Evolutionary conservation across 2,329 filamentous ascomycete genomes (phyloP), one percentile per base, ranked within the genome.

Genomic region (Podosphaera xanthii): DNA sequence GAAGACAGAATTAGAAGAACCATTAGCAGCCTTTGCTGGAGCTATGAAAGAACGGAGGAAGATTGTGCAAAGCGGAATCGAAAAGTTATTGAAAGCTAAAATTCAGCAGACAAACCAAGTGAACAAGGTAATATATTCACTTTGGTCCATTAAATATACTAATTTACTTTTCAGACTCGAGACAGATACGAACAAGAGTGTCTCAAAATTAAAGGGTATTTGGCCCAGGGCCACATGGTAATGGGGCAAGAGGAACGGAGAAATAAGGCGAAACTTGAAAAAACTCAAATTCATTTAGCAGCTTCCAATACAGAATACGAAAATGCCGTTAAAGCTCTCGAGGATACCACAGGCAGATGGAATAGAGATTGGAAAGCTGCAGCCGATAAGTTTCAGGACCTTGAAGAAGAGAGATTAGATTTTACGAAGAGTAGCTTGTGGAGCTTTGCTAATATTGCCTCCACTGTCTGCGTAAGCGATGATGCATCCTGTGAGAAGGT

Each of bases 191-290:
- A 98, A 72, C 91, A 98, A 71, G 94, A 98, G 66, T 97, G 91
- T 69, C 77, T 98, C 52, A 92, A 95, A 70, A 97, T 98, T 71
- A 98, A 98, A 72, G 92, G 92, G 46, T 98, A 98, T 69, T 80
- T 98, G 3, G 92, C 94, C 3, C 92, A 98, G 72, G 92, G 92
- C 8, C 94, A 98, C 70, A 98, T 98, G 92, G 92, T 98, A 60
- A 98, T 98, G 92, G 92, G 92, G 12, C 92, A 98, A 67, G 92
- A 98, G 70, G 92, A 98, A 74, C 82, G 92, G 35, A 96, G 95
- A 73, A 98, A 98, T 72, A 98, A 98, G 73, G 90, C 91, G 31
- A 97, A 95, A 72, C 79, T 98, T 50, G 92, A 98, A 71, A 98
- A 98, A 78, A 97, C 92, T 1, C 92, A 98, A 70, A 92, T 96